A percentile compares a stretch with the other conserved stretches of the same genome.
phyloP scores from a whole-genome alignment of 2,329 filamentous ascomycete species.

The Beauveria sp. region DNA sequence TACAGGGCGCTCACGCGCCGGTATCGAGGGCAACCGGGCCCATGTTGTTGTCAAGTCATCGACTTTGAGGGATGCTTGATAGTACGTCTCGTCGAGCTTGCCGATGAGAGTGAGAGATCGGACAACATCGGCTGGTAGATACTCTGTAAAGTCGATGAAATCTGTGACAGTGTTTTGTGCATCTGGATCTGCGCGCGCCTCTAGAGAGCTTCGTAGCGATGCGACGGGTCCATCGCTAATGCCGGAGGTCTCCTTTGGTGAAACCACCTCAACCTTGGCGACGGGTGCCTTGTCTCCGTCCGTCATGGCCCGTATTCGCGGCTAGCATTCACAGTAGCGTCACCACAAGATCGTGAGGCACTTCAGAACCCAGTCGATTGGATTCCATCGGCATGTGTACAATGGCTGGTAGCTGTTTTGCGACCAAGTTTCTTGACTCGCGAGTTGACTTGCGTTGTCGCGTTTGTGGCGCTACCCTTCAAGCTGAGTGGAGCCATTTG shows the following conservation, averaged over 20 bases:
- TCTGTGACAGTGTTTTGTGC: constrained; percentile 62
- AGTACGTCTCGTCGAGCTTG: constrained; percentile 53
- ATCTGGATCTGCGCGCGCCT: constrained; percentile 54
- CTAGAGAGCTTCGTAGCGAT: constrained; percentile 28
- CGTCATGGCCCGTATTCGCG: constrained; percentile 14
- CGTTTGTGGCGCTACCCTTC: not conserved
- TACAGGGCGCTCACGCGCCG: constrained; percentile 38
- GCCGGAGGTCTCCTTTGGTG: constrained; percentile 26
- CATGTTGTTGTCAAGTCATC: constrained; percentile 50
- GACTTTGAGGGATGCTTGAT: constrained; percentile 45
- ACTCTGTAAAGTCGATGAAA: constrained; percentile 63
- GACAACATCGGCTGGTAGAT: constrained; percentile 58
- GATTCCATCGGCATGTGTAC: not conserved
- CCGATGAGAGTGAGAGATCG: constrained; percentile 59
- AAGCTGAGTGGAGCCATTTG: not conserved
- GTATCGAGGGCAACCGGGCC: constrained; percentile 44
- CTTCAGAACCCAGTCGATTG: not conserved
- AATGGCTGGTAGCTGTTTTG: not conserved
- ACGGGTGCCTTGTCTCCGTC: constrained; percentile 15
- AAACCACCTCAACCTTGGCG: constrained; percentile 25
- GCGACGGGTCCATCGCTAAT: constrained; percentile 19
- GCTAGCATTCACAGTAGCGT: not conserved
- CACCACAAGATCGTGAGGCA: not conserved
- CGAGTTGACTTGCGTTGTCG: not conserved
- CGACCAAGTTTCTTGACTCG: not conserved